Base-by-base conservation (phyloP, 768 basidiomycete genomes). In the Mycena indigotica region DNA sequence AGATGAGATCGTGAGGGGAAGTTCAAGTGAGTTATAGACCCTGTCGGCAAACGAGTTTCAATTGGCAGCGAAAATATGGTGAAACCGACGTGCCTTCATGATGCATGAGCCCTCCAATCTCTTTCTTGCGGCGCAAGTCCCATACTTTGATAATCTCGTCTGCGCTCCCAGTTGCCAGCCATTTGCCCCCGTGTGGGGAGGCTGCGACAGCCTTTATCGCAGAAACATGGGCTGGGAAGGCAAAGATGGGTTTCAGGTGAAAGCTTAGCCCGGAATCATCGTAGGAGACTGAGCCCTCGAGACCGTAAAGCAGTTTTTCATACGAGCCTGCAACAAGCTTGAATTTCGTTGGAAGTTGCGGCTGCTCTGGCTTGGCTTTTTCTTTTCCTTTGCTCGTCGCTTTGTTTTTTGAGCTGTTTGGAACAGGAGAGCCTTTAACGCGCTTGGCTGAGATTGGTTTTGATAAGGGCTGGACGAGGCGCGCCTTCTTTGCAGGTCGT, bases 121-220 rank as follows among this genome's bases (percentile, higher is more conserved):
- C 96, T 74, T 97, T 97, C 71, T 87, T 78, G 67, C 95, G 77
- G 53, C 87, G 81, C 58, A 99, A 72, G 76, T 98, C 95, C 97
- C 97, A 99, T 8, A 99, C 87, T 71, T 98, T 98, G 65, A 98
- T 76, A 49, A 95, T 91, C 71, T 98, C 97, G 69, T 99, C 97
- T n/a, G 91, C 84, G 62, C 93, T 93, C 5, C 95, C 97, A 0
- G 90, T 94, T 6, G 94, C 96, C 16, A 98, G 80, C 94, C 95
- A 98, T 75, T 97, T 98, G 1, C 94, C 94, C 28, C 95, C 94
- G 3, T 83, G 74, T 3, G 94, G 94, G 0, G 91, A 91, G 0
- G 92, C 90, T 2, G 94, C 89, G 28, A 95, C 89, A 12, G 93
- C 84, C 68, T 95, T 95, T 58, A 99, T 88, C 66, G 86, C 94